phyloP scores from a whole-genome alignment of 2,329 filamentous ascomycete species.

The Teratosphaeria epicoccoides region DNA sequence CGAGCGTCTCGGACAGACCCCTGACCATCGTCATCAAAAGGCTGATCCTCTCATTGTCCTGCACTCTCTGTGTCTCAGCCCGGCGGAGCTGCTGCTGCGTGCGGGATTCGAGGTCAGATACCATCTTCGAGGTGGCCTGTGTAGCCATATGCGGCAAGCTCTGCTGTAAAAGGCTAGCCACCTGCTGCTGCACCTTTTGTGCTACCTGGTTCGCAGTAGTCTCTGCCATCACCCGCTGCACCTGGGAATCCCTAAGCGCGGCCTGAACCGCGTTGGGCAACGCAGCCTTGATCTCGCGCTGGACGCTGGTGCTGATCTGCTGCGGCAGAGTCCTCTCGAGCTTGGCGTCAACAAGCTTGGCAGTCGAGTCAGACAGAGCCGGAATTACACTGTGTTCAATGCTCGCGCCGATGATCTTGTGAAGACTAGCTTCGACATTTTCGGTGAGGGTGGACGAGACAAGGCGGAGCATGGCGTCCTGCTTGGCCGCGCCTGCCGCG shows the following conservation, averaged over 20 bases:
- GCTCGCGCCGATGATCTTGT: conserved; percentile 63
- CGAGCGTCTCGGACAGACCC: conserved; percentile 57
- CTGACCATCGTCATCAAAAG: conserved; percentile 58
- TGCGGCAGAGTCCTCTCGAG: conserved; percentile 57
- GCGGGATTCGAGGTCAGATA: conserved; percentile 56
- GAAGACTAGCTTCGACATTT: conserved; percentile 65
- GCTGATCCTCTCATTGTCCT: conserved; percentile 57
- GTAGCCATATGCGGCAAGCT: conserved; percentile 20
- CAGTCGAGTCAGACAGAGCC: conserved; percentile 56
- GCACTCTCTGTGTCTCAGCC: conserved; percentile 41
- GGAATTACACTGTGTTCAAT: conserved; percentile 70
- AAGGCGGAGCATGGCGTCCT: conserved; percentile 57
- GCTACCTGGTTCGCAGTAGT: conserved; percentile 57
- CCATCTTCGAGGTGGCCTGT: conserved; percentile 54
- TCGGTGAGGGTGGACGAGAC: conserved; percentile 59
- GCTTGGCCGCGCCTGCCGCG: conserved; percentile 52
- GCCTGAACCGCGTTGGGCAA: conserved; percentile 58
- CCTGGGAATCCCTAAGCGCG: conserved; percentile 62
- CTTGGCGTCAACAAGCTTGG: conserved; percentile 59
- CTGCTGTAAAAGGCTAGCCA: conserved; percentile 49
- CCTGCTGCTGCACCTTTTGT: conserved; percentile 57
- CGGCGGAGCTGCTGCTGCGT: conserved; percentile 42
- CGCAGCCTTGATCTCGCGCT: conserved; percentile 52
- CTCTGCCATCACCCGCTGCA: conserved; percentile 63
- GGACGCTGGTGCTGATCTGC: conserved; percentile 54